Evolutionary conservation across 2,329 filamentous ascomycete genomes (phyloP).

Genomic region (Macrophomina tecta): DNA sequence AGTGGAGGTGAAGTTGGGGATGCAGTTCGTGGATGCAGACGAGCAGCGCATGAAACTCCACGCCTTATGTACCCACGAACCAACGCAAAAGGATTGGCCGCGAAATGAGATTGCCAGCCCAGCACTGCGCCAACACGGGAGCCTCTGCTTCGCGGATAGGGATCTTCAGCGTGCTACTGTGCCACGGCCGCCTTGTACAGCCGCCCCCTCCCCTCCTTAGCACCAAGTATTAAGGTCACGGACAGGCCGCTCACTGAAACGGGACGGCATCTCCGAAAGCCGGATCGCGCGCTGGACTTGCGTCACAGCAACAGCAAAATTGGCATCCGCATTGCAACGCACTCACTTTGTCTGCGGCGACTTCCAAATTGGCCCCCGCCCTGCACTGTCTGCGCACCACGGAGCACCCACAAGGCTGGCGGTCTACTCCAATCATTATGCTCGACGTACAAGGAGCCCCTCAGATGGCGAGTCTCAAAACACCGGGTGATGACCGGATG

Average conservation of each 20-base stretch:
- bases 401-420: background rate
- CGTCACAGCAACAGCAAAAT: background rate
- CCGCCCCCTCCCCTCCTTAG: background rate
- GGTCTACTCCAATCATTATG: background rate
- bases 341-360: background rate
- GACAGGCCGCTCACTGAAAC: background rate
- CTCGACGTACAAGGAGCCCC: background rate
- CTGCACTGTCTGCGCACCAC: background rate
- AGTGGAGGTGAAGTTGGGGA: background rate
- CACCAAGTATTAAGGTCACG: background rate
- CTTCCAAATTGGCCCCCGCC: background rate
- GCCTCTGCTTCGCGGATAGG: slow-evolving; percentile 8
- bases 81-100: background rate
- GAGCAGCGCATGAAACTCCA: slow-evolving; percentile 5
- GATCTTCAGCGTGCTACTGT: slow-evolving; percentile 6
- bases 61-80: slow-evolving; percentile 6
- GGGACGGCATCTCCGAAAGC: slow-evolving; percentile 11
- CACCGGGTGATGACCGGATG: slow-evolving; percentile 4
- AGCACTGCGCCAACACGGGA: slow-evolving; percentile 7
- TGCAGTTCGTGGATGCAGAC: background rate
- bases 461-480: background rate
- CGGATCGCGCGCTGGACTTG: background rate
- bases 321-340: background rate
- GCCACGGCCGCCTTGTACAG: slow-evolving; percentile 1
- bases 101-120: slow-evolving; percentile 11